Percentiles rank a stretch among this genome's conserved stretches.
These are phyloP conservation scores for Croton laevigatus DNA, from an alignment of 441 rosid genomes.

Conservation along the genomic window DNA sequence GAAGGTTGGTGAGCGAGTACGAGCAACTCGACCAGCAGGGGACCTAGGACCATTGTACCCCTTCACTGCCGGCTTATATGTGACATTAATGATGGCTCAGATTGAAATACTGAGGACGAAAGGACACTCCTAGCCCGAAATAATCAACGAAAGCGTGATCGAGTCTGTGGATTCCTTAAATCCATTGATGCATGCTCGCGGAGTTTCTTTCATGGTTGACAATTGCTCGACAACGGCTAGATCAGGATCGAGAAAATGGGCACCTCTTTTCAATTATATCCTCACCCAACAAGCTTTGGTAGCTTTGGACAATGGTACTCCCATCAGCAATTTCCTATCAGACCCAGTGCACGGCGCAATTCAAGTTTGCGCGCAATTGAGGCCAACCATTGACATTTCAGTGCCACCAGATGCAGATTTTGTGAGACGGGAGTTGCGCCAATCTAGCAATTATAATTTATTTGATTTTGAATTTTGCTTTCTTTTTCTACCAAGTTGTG, in stretches of 20 bases:
- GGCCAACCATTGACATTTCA: conserved; percentile 84
- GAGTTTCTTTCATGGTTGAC: conserved; percentile 97
- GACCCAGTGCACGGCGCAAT: conserved; percentile 92
- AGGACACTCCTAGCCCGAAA: conserved; percentile 91
- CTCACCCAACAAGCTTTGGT: conserved; percentile 81
- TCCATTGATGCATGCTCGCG: conserved; percentile 96
- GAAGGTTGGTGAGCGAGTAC: conserved; percentile 90
- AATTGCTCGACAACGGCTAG: conserved; percentile 96
- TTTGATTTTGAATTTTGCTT: background rate
- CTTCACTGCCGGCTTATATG: conserved; percentile 90
- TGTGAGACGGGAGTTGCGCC: conserved; percentile 85
- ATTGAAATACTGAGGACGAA: conserved; percentile 92
- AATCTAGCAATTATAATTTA: conserved; percentile 33
- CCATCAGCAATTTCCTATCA: conserved; percentile 73
- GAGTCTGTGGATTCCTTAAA: conserved; percentile 90
- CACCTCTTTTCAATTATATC: conserved; percentile 78
- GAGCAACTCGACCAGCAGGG: conserved; percentile 60
- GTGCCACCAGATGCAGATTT: conserved; percentile 84
- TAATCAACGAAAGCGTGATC: conserved; percentile 87
- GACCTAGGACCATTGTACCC: conserved; percentile 85
- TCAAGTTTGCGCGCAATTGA: conserved; percentile 72
- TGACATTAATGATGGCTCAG: conserved; percentile 99
- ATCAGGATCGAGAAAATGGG: conserved; percentile 93
- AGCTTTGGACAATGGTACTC: conserved; percentile 54
- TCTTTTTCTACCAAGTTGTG: too few species aligned